Percentiles rank a stretch among this genome's conserved stretches.
phyloP scores from a whole-genome alignment of 331 rosid species.

The Phaseolus coccineus region DNA sequence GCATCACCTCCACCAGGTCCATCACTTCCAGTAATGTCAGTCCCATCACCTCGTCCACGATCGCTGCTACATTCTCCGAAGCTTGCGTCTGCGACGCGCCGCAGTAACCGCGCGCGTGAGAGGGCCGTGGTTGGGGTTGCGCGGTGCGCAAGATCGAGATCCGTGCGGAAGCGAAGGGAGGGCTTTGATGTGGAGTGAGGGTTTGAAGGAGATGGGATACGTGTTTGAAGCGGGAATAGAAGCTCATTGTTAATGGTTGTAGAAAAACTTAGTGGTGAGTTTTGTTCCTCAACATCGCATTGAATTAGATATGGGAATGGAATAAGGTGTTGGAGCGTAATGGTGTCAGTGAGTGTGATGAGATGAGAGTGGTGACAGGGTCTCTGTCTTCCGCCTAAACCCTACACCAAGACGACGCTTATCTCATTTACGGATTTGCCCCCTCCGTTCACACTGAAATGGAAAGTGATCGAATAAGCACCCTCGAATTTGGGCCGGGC shows the following conservation, averaged over 20 bases:
- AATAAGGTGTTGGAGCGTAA: background rate
- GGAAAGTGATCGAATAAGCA: background rate
- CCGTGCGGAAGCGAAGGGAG: conserved; percentile 10
- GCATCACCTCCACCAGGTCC: conserved; percentile 72
- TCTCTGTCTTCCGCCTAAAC: conserved; percentile 41
- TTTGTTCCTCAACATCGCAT: conserved; percentile 13
- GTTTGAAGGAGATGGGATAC: conserved; percentile 50
- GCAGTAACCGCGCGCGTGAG: conserved; percentile 36
- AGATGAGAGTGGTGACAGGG: background rate
- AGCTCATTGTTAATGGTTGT: conserved; percentile 50
- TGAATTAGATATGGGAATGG: background rate
- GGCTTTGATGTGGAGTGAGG: conserved; percentile 43
- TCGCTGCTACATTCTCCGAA: conserved; percentile 48
- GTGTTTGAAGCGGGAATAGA: conserved; percentile 48
- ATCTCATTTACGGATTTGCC: conserved; percentile 35
- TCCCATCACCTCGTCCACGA: conserved; percentile 64
- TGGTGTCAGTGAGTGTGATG: background rate
- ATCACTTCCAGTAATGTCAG: conserved; percentile 67
- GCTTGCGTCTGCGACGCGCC: conserved; percentile 43
- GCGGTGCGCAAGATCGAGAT: background rate
- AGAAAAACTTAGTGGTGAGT: conserved; percentile 24
- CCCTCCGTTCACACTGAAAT: conserved; percentile 14
- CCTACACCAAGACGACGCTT: conserved; percentile 48
- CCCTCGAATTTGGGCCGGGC: background rate
- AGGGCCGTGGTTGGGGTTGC: background rate